These are phyloP conservation scores for Tetracladium setigerum DNA, from an alignment of 495 filamentous ascomycete species.

Conservation along the genomic window DNA sequence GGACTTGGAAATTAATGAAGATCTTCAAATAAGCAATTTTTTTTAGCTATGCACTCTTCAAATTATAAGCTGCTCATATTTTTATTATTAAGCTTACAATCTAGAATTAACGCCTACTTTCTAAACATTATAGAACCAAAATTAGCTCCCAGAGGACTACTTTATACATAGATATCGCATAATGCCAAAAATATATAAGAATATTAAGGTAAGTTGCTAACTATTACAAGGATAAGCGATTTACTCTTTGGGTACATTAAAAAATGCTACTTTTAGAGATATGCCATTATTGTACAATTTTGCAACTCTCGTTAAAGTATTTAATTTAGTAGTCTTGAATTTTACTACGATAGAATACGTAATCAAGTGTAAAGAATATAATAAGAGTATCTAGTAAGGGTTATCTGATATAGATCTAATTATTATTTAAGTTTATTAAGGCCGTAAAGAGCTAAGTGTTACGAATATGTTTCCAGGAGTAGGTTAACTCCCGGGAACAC, in stretches of 20 bases:
- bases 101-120: not conserved
- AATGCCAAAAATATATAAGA: constrained; percentile 1
- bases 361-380: not conserved
- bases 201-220: not conserved
- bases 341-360: not conserved
- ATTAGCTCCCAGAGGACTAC: not conserved
- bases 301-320: constrained; percentile 1
- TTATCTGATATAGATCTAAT: not conserved
- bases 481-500: too few relatives aligned
- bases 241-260: not conserved
- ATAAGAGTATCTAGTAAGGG: not conserved
- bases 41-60: not conserved
- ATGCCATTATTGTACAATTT: not conserved
- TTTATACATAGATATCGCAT: not conserved
- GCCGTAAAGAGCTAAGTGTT: not conserved
- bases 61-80: not conserved
- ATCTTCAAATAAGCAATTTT: not conserved
- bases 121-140: not conserved
- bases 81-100: not conserved
- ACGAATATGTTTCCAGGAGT: too few relatives aligned
- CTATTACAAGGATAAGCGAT: not conserved
- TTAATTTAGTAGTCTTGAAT: not conserved
- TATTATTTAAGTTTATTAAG: not conserved
- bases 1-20: not conserved
- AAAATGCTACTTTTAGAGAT: not conserved